Conservation (phyloP, 176 grass and related monocot species). For the Oryza nivara region DNA sequence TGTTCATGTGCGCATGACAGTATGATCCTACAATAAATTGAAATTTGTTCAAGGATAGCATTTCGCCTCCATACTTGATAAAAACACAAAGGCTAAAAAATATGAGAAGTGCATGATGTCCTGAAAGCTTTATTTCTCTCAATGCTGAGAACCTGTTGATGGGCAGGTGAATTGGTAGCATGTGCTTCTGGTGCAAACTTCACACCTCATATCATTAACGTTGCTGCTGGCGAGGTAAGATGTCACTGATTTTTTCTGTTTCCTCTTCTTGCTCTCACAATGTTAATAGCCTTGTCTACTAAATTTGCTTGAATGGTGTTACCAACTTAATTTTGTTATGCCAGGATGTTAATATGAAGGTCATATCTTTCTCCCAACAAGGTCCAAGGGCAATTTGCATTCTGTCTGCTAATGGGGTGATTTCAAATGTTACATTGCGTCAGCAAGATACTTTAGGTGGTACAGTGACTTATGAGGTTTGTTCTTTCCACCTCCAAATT, state of each 20-base stretch:
- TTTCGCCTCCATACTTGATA: not conserved
- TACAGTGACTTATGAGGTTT: slow-evolving; percentile 80
- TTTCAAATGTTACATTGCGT: slow-evolving; percentile 81
- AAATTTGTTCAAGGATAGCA: not conserved
- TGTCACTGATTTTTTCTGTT: not conserved
- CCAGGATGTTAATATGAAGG: slow-evolving; percentile 86
- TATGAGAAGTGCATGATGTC: not conserved
- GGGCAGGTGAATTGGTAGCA: slow-evolving; percentile 65
- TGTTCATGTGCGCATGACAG: not conserved
- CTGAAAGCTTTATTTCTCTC: not conserved
- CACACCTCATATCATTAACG: slow-evolving; percentile 83
- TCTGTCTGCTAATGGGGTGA: slow-evolving; percentile 76
- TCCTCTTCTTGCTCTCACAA: not conserved
- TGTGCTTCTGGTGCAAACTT: slow-evolving; percentile 90
- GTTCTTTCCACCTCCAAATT: not conserved
- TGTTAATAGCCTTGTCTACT: not conserved
- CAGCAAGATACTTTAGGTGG: slow-evolving; percentile 78
- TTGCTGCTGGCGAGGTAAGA: slow-evolving; percentile 85
- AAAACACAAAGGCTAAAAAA: not conserved
- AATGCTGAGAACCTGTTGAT: slow-evolving; percentile 26
- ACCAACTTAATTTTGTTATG: slow-evolving; percentile 10
- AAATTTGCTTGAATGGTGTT: not conserved
- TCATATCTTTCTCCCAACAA: slow-evolving; percentile 94
- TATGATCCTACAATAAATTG: not conserved
- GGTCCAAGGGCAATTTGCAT: slow-evolving; percentile 77